A percentile compares a stretch with the other conserved stretches of the same genome.
phyloP scores from a whole-genome alignment of 352 stramenopile species.

The Globisporangium cystogenes region DNA sequence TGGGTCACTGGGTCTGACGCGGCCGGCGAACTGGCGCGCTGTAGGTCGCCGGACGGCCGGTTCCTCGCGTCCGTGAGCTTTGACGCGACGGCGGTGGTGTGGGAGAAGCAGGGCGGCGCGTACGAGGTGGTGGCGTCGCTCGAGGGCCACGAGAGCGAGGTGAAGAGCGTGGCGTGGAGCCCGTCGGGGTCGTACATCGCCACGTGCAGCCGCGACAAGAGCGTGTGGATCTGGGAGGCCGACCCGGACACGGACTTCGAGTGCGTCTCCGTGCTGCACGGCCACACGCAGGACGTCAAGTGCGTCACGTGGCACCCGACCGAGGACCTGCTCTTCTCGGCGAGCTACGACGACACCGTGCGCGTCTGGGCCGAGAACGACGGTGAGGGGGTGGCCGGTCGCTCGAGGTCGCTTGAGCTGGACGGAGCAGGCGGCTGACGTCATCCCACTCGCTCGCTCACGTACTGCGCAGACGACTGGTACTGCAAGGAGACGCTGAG shows the following conservation, averaged over 20 bases:
- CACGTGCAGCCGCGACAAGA: slow-evolving; percentile 98
- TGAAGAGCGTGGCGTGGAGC: slow-evolving; percentile 97
- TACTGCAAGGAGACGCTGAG: slow-evolving; percentile 92
- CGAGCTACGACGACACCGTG: slow-evolving; percentile 96
- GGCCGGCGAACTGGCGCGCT: background rate
- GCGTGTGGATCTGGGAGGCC: slow-evolving; percentile 98
- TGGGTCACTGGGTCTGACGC: too few relatives aligned
- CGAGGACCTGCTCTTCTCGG: slow-evolving; percentile 80
- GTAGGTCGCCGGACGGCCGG: slow-evolving; percentile 64
- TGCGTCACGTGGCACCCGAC: slow-evolving; percentile 91
- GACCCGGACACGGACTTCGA: slow-evolving; percentile 95
- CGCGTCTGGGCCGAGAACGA: slow-evolving; percentile 94
- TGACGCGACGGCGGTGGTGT: slow-evolving; percentile 94
- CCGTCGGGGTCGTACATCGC: slow-evolving; percentile 90
- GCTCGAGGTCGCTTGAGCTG: too few relatives aligned
- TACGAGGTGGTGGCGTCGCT: slow-evolving; percentile 95
- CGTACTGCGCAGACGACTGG: slow-evolving; percentile 88
- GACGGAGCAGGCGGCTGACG: too few relatives aligned
- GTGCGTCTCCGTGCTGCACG: slow-evolving; percentile 95
- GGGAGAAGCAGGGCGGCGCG: slow-evolving; percentile 80
- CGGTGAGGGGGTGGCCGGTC: slow-evolving; percentile 17
- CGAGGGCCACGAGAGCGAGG: slow-evolving; percentile 98
- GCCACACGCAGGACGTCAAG: slow-evolving; percentile 97
- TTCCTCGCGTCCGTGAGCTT: slow-evolving; percentile 95
- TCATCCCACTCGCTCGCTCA: too few relatives aligned